phyloP scores from a whole-genome alignment of 2,329 filamentous ascomycete species.

The Diplocarpon mali region DNA sequence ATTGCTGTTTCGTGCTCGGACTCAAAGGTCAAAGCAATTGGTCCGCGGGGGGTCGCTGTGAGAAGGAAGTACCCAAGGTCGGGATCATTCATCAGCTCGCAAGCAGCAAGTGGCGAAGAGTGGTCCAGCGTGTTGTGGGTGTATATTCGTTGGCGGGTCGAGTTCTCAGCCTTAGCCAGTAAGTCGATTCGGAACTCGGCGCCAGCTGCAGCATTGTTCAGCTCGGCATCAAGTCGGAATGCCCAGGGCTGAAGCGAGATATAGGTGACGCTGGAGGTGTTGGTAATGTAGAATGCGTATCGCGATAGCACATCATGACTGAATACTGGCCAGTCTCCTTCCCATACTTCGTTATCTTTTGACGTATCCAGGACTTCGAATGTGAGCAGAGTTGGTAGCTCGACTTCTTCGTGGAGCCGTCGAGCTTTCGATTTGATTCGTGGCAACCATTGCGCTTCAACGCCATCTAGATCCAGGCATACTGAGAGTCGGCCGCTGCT shows the following conservation, averaged over 20 bases:
- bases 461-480: slow-evolving; percentile 49
- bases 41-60: slow-evolving; percentile 46
- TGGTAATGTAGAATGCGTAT: slow-evolving; percentile 52
- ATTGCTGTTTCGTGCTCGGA: slow-evolving; percentile 39
- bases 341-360: slow-evolving; percentile 40
- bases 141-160: slow-evolving; percentile 44
- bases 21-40: slow-evolving; percentile 49
- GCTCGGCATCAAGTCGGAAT: slow-evolving; percentile 50
- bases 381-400: slow-evolving; percentile 41
- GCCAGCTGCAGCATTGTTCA: slow-evolving; percentile 45
- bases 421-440: slow-evolving; percentile 38
- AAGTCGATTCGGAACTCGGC: slow-evolving; percentile 51
- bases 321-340: slow-evolving; percentile 52
- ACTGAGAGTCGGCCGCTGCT: slow-evolving; percentile 50
- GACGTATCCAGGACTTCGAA: slow-evolving; percentile 54
- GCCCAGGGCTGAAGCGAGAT: slow-evolving; percentile 52
- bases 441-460: slow-evolving; percentile 56
- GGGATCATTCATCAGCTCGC: slow-evolving; percentile 44
- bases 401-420: slow-evolving; percentile 29
- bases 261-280: slow-evolving; percentile 47
- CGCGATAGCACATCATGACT: slow-evolving; percentile 49
- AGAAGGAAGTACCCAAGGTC: slow-evolving; percentile 54
- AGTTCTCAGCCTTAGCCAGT: slow-evolving; percentile 46
- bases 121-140: slow-evolving; percentile 38
- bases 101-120: slow-evolving; percentile 39